Conservation (phyloP, 1,139 yeast species). For the Yamadazyma sp. region DNA sequence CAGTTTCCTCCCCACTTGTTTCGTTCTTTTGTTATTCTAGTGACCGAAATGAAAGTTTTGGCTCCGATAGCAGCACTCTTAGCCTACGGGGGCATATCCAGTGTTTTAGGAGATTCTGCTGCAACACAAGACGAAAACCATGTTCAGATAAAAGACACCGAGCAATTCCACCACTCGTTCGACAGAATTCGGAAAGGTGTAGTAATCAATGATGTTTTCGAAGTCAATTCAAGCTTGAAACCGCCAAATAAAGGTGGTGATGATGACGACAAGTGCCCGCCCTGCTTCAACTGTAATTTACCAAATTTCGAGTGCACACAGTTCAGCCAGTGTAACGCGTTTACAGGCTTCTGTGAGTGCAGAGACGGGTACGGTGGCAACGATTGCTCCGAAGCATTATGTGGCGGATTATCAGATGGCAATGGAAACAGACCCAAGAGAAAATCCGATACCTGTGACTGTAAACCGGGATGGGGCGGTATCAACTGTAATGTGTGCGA, state of each 20-base stretch:
- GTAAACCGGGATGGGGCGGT: conserved; percentile 89
- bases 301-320: conserved; percentile 91
- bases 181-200: conserved; percentile 27
- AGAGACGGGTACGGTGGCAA: conserved; percentile 91
- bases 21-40: too few species aligned
- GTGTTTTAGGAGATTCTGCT: not conserved
- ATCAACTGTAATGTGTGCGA: conserved; percentile 88
- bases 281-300: conserved; percentile 90
- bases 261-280: conserved; percentile 63
- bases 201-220: conserved; percentile 28
- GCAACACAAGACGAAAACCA: not conserved
- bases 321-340: conserved; percentile 80
- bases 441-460: conserved; percentile 58
- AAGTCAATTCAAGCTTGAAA: conserved; percentile 17
- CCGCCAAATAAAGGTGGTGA: conserved; percentile 12
- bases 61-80: not conserved
- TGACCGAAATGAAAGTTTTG: not conserved
- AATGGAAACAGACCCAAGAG: conserved; percentile 63
- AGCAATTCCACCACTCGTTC: conserved; percentile 20
- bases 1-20: too few species aligned
- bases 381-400: conserved; percentile 85
- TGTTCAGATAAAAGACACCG: conserved; percentile 14
- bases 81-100: not conserved
- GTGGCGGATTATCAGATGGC: conserved; percentile 76
- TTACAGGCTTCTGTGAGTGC: conserved; percentile 90